phyloP scores from a whole-genome alignment of 805 yeast genomes.

The Zygosaccharomyces rouxii region DNA sequence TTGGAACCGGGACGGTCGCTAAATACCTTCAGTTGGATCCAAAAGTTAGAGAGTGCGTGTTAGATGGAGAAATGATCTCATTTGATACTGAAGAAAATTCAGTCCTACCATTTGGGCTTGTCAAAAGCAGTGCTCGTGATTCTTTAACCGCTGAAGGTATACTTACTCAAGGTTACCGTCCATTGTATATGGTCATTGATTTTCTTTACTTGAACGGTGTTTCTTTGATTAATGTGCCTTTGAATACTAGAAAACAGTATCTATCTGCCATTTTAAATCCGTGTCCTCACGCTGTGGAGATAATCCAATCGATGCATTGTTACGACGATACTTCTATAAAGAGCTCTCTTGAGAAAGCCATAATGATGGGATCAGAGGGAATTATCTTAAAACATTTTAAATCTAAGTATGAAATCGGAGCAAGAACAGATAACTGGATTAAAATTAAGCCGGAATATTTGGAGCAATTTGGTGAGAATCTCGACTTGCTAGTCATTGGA shows the following conservation, averaged over 20 bases:
- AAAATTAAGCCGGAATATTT: slow-evolving; percentile 90
- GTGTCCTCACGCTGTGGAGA: slow-evolving; percentile 44
- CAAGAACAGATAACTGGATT: slow-evolving; percentile 65
- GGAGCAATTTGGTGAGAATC: slow-evolving; percentile 78
- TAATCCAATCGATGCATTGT: slow-evolving; percentile 41
- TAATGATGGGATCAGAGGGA: slow-evolving; percentile 72
- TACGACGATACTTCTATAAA: slow-evolving; percentile 50
- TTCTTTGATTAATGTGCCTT: slow-evolving; percentile 50
- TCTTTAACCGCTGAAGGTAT: slow-evolving; percentile 43
- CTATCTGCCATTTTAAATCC: slow-evolving; percentile 45
- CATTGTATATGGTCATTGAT: slow-evolving; percentile 68
- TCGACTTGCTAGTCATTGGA: slow-evolving; percentile 79
- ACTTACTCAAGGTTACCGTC: slow-evolving; percentile 41
- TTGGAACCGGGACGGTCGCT: slow-evolving; percentile 50
- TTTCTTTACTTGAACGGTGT: slow-evolving; percentile 63
- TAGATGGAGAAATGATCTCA: slow-evolving; percentile 95
- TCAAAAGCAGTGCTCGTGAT: slow-evolving; percentile 64
- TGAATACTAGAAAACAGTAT: slow-evolving; percentile 52
- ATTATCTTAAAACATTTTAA: slow-evolving; percentile 64
- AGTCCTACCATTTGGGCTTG: slow-evolving; percentile 74
- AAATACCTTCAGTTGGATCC: slow-evolving; percentile 41
- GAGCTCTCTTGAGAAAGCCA: slow-evolving; percentile 50
- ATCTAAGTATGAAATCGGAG: slow-evolving; percentile 57
- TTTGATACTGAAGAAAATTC: slow-evolving; percentile 57
- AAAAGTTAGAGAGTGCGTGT: slow-evolving; percentile 37